Evolutionary conservation across 345 rosid genomes (phyloP).

Genomic region (Noccaea caerulescens): DNA sequence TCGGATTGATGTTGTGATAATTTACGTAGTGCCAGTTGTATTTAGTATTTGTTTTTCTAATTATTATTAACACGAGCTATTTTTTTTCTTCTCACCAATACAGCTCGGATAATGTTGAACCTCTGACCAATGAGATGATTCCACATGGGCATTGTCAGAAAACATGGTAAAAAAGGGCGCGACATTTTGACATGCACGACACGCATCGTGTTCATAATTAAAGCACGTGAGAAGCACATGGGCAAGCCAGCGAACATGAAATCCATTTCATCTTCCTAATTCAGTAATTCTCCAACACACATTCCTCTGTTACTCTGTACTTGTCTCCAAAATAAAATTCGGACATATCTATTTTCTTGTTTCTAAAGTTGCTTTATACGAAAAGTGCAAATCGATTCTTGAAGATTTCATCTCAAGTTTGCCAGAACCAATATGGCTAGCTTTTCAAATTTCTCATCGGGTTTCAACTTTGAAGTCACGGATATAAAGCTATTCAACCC

Average conservation of each 20-base stretch:
- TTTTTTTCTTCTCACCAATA: background rate
- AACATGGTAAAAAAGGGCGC: slow-evolving; percentile 8
- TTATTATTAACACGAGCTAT: background rate
- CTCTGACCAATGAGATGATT: slow-evolving; percentile 23
- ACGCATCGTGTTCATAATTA: slow-evolving; percentile 24
- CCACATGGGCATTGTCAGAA: slow-evolving; percentile 26
- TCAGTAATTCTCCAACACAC: slow-evolving; percentile 32
- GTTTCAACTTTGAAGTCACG: background rate
- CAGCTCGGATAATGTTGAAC: background rate
- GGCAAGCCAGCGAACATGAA: background rate
- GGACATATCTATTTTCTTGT: background rate
- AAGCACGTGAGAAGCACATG: slow-evolving; percentile 44
- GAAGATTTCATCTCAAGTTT: background rate
- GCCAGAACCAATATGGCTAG: background rate
- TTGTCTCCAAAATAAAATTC: slow-evolving; percentile 9
- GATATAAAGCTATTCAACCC: background rate
- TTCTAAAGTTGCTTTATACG: background rate
- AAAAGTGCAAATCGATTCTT: background rate
- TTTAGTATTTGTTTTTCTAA: background rate
- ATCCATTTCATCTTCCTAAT: slow-evolving; percentile 8
- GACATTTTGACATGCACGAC: slow-evolving; percentile 21
- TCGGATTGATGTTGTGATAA: background rate
- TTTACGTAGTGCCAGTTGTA: background rate
- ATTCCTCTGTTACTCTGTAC: slow-evolving; percentile 31
- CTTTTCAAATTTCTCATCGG: background rate